These are phyloP conservation scores for Saccharomycopsis olivae DNA, from an alignment of 805 yeast genomes.

Conservation along the genomic window DNA sequence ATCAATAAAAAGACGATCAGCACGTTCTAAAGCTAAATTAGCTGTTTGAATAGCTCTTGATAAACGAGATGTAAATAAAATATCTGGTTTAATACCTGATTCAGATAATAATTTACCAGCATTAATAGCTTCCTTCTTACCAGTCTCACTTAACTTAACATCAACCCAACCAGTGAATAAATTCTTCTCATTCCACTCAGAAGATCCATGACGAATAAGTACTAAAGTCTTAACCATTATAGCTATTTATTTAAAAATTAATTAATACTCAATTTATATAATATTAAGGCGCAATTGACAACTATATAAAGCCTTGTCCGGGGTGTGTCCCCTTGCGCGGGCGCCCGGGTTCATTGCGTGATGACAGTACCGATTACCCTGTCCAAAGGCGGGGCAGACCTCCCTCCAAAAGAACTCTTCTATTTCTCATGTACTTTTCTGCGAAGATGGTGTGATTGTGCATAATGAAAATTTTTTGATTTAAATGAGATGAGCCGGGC, in stretches of 20 bases:
- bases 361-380: no score
- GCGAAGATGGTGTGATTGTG: no score
- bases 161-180: constrained; percentile 99
- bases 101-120: constrained; percentile 91
- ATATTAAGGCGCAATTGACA: no score
- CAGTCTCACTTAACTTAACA: constrained; percentile 71
- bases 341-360: no score
- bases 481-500: no score
- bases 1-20: constrained; percentile 86
- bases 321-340: no score
- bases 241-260: not conserved
- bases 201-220: constrained; percentile 97
- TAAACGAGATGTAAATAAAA: constrained; percentile 82
- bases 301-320: no score
- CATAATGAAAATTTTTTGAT: no score
- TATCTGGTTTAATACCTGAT: constrained; percentile 75
- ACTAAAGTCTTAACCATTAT: constrained; percentile 45
- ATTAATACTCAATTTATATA: no score
- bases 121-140: constrained; percentile 82
- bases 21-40: constrained; percentile 79
- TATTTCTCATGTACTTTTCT: no score
- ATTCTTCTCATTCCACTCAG: constrained; percentile 98
- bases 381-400: no score
- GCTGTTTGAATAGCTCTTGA: constrained; percentile 97
- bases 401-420: no score